These are phyloP conservation scores for Rutstroemia sp. DNA, from an alignment of 2,329 filamentous ascomycete genomes.

Conservation along the genomic window DNA sequence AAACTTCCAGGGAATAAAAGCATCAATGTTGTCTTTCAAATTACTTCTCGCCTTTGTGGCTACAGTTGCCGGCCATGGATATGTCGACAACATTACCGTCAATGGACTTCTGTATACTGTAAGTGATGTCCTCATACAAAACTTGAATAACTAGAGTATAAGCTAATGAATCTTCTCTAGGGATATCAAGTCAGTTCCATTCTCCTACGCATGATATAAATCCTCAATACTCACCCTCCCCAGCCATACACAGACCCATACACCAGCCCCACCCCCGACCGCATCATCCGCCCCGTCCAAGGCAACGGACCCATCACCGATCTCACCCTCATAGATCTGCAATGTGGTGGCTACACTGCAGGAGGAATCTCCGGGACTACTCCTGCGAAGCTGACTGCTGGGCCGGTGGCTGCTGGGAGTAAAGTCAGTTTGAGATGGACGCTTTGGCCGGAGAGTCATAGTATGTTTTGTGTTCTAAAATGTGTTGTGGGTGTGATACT, in stretches of 20 bases:
- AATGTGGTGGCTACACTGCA: slow-evolving; percentile 47
- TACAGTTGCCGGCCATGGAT: slow-evolving; percentile 15
- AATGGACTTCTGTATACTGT: slow-evolving; percentile 17
- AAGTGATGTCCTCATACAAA: not conserved
- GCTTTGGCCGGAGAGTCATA: slow-evolving; percentile 35
- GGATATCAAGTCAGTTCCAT: slow-evolving; percentile 29
- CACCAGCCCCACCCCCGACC: slow-evolving; percentile 33
- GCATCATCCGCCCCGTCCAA: slow-evolving; percentile 50
- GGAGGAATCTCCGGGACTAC: slow-evolving; percentile 40
- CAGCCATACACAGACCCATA: slow-evolving; percentile 39
- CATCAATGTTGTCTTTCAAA: slow-evolving; percentile 2
- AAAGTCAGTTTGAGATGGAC: slow-evolving; percentile 49
- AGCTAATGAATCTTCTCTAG: not conserved
- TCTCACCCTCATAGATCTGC: slow-evolving; percentile 43
- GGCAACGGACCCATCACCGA: slow-evolving; percentile 52
- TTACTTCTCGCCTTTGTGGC: slow-evolving; percentile 12
- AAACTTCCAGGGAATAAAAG: not conserved
- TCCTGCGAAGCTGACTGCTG: slow-evolving; percentile 48
- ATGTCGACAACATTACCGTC: slow-evolving; percentile 21
- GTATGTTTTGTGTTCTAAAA: not conserved
- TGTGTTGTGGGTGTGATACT: not conserved
- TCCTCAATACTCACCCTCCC: slow-evolving; percentile 8
- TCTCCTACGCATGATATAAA: not conserved
- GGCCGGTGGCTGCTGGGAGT: slow-evolving; percentile 44
- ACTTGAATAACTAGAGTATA: not conserved